Conservation (phyloP, 805 yeast genomes). For the Hanseniaspora meyeri region DNA sequence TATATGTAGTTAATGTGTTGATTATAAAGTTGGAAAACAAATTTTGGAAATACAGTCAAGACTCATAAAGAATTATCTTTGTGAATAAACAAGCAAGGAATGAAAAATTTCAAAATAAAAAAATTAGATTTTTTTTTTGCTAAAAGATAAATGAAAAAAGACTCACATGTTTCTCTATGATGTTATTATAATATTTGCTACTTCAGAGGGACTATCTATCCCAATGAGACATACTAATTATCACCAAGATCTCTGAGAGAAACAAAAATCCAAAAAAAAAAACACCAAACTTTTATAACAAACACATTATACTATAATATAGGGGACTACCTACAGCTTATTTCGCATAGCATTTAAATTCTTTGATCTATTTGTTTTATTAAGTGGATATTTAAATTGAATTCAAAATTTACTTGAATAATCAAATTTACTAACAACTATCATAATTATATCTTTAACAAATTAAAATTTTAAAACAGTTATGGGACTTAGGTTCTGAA, state of each 20-base stretch:
- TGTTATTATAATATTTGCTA: constrained; percentile 85
- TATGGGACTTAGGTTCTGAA: constrained; percentile 86
- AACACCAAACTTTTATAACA: constrained; percentile 18
- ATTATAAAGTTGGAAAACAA: neutral
- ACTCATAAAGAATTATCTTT: neutral
- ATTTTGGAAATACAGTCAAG: neutral
- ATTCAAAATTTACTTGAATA: neutral
- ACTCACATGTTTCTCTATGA: constrained; percentile 39
- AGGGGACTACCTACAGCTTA: neutral
- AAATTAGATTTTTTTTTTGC: neutral
- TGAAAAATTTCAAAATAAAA: neutral
- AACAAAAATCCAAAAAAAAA: neutral
- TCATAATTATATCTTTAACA: neutral
- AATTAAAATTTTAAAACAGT: constrained; percentile 35
- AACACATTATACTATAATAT: neutral
- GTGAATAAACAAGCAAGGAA: neutral
- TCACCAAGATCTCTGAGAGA: constrained; percentile 98
- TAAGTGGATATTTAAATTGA: neutral
- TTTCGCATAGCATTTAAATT: neutral
- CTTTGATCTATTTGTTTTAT: neutral
- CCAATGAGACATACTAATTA: constrained; percentile 80
- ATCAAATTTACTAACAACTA: constrained; percentile 34
- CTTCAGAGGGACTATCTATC: constrained; percentile 74
- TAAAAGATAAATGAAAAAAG: neutral
- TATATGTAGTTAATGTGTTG: constrained; percentile 6